A percentile compares a stretch with the other conserved stretches of the same genome.
These are phyloP conservation scores for Firmiana major DNA, from an alignment of 345 rosid species.

Conservation along the genomic window DNA sequence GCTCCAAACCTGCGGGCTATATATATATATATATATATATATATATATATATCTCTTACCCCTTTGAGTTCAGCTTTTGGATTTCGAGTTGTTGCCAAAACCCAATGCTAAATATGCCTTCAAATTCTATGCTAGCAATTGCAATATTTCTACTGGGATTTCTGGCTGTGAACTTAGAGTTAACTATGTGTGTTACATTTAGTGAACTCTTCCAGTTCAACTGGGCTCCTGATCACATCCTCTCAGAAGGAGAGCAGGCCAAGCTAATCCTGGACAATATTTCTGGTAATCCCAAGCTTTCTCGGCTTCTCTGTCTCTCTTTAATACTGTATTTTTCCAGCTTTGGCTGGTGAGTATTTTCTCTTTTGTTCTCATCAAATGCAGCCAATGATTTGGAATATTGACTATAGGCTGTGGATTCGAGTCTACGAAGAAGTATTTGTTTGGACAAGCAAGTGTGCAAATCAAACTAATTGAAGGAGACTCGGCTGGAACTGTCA, in stretches of 20 bases:
- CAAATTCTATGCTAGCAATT: not conserved
- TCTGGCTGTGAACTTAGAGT: not conserved
- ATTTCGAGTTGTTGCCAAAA: not conserved
- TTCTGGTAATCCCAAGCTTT: not conserved
- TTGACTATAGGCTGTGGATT: slow-evolving; percentile 10
- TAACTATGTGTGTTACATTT: not conserved
- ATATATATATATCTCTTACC: not conserved
- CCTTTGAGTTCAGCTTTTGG: not conserved
- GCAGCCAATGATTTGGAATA: not conserved
- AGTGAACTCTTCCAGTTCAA: slow-evolving; percentile 1
- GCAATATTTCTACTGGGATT: not conserved
- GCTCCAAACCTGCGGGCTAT: not conserved
- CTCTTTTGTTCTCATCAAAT: not conserved
- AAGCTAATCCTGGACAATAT: slow-evolving; percentile 5
- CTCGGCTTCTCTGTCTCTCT: not conserved
- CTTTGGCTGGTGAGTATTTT: not conserved
- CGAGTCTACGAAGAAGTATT: slow-evolving; percentile 6
- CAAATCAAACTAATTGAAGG: slow-evolving; percentile 10
- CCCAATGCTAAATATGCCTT: not conserved
- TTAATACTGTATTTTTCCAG: not conserved
- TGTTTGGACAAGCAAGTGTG: slow-evolving; percentile 10
- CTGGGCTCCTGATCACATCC: slow-evolving; percentile 9
- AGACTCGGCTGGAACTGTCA: slow-evolving; percentile 11
- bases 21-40: not conserved
- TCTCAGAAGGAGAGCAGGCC: slow-evolving; percentile 3